These are phyloP conservation scores for Suhomyces bolitotheri DNA, from an alignment of 1,139 yeast genomes.

Conservation along the genomic window DNA sequence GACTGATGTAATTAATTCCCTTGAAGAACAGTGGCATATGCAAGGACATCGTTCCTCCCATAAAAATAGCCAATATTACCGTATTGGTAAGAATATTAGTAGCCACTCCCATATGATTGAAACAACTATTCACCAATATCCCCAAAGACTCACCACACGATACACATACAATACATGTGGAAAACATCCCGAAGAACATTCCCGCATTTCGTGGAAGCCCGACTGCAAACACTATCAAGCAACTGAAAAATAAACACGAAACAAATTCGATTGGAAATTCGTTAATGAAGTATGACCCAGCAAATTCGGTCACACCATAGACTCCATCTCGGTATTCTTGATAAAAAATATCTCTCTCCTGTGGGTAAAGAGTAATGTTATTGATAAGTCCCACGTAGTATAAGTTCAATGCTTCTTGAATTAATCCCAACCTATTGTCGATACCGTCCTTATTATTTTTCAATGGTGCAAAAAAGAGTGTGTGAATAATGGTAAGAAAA, in stretches of 20 bases:
- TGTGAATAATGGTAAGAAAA: conserved; percentile 21
- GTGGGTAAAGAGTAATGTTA: conserved; percentile 25
- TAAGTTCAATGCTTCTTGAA: conserved; percentile 25
- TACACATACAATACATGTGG: conserved; percentile 19
- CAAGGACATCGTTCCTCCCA: conserved; percentile 32
- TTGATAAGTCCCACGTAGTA: conserved; percentile 28
- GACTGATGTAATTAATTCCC: conserved; percentile 27
- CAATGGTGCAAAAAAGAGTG: conserved; percentile 27
- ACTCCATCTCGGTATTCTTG: conserved; percentile 27
- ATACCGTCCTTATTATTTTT: conserved; percentile 21
- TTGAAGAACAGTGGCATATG: conserved; percentile 27
- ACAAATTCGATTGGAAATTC: conserved; percentile 26
- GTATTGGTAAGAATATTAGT: conserved; percentile 23
- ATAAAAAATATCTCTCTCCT: conserved; percentile 27
- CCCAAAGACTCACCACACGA: conserved; percentile 29
- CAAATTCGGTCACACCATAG: conserved; percentile 24
- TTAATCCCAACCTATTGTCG: conserved; percentile 25
- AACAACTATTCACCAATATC: conserved; percentile 22
- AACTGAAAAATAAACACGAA: conserved; percentile 23
- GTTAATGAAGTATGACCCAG: conserved; percentile 24
- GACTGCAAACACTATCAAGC: conserved; percentile 23
- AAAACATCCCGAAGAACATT: conserved; percentile 25
- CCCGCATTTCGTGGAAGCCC: conserved; percentile 25
- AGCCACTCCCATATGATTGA: conserved; percentile 27
- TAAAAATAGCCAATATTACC: conserved; percentile 25